Evolutionary conservation across 225 moss, liverwort and hornwort species (phyloP), one percentile per base, ranked within the genome.

Genomic region (Bryoerythrophyllum caledonicum): DNA sequence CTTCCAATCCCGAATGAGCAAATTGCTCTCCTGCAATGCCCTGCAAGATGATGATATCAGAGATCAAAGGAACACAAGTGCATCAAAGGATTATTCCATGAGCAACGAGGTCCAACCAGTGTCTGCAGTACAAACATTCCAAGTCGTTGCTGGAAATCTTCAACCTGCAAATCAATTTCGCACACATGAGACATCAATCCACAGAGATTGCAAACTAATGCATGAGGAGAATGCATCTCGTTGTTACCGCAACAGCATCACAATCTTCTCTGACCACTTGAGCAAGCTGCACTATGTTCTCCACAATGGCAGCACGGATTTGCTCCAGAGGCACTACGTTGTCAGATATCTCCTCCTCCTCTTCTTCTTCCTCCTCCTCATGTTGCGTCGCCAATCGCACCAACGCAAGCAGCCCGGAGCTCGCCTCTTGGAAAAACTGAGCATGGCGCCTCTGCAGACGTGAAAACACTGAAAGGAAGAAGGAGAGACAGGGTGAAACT

Each of bases 401-500:
- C 57, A 91, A 79, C 55, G 82, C 71, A 70, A 96, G 79, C 60
- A 96, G 87, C 61, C 86, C 93, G 37, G 84, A 69, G 60, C 83
- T 82, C 26, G 87, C 90, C 73, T 86, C 93, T 74, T 87, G 87
- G 77, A 93, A 85, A 67, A 96, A 96, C 65, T 82, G 80, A 78
- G 83, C 72, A 65, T 91, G 86, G 40, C 81, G 85, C 68, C 92
- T 89, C 55, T 73, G 86, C 70, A 96, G 90, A 25, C 88, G 91
- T 26, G 89, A 78, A 78, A 93, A 96, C n/a, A 92, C 91, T 93
- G 87, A 49, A 77, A n/a, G n/a, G n/a, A n/a, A n/a, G n/a, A n/a
- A n/a, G n/a, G 63, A 70, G 70, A 52, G 35, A 49, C 34, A 19
- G 25, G 41, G 30, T 71, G 24, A 62, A 62, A 49, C 26, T 63